These are phyloP conservation scores for Hyaloperonospora arabidopsidis DNA, from an alignment of 352 stramenopile species.

Conservation along the genomic window DNA sequence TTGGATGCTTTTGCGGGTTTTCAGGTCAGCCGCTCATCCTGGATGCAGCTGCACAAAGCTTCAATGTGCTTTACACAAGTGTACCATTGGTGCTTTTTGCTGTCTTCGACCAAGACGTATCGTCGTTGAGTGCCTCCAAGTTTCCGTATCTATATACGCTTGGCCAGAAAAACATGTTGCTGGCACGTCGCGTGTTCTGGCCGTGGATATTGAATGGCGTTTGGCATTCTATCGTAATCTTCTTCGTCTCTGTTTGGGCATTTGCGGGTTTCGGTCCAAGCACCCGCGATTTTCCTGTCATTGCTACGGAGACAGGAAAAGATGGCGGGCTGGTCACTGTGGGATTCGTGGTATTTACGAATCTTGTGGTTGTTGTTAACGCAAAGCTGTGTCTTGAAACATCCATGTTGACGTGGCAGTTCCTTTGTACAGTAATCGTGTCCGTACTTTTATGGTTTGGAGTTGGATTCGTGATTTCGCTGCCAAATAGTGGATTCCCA, in stretches of 20 bases:
- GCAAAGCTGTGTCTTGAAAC: slow-evolving; percentile 68
- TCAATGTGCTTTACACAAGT: slow-evolving; percentile 32
- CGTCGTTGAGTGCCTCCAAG: slow-evolving; percentile 50
- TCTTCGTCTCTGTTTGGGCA: slow-evolving; percentile 67
- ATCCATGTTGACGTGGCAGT: slow-evolving; percentile 68
- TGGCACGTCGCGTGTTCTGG: slow-evolving; percentile 56
- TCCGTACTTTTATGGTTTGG: slow-evolving; percentile 63
- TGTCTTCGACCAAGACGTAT: slow-evolving; percentile 74
- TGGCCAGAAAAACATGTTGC: slow-evolving; percentile 58
- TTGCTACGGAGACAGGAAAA: slow-evolving; percentile 37
- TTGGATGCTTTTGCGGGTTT: slow-evolving; percentile 70
- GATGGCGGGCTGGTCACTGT: slow-evolving; percentile 54
- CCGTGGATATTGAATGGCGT: slow-evolving; percentile 78
- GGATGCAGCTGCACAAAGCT: slow-evolving; percentile 70
- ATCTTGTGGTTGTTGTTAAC: slow-evolving; percentile 71
- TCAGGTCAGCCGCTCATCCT: slow-evolving; percentile 73
- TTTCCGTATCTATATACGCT: slow-evolving; percentile 63
- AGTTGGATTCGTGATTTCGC: slow-evolving; percentile 51
- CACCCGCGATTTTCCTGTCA: slow-evolving; percentile 21
- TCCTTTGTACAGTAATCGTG: slow-evolving; percentile 42
- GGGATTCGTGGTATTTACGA: slow-evolving; percentile 76
- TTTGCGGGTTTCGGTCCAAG: slow-evolving; percentile 39
- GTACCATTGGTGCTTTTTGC: slow-evolving; percentile 36
- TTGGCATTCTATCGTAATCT: slow-evolving; percentile 76
- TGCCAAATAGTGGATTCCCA: slow-evolving; percentile 38